phyloP scores from a whole-genome alignment of 495 filamentous ascomycete genomes.

The Margaritispora aquatica region DNA sequence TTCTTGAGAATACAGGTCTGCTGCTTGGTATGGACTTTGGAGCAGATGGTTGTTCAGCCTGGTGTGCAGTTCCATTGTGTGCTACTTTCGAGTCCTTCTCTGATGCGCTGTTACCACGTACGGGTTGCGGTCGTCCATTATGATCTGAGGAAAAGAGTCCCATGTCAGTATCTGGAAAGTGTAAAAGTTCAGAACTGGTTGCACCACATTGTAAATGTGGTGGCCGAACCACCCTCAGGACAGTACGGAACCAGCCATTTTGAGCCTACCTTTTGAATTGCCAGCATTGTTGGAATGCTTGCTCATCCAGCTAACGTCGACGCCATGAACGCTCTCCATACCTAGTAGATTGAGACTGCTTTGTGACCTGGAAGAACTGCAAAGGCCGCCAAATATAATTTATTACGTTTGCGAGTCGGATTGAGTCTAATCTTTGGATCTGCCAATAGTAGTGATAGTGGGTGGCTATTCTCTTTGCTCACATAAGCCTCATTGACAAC shows the following conservation, averaged over 20 bases:
- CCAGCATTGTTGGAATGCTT: slow-evolving; percentile 12
- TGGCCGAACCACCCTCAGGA: not conserved
- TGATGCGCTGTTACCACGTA: not conserved
- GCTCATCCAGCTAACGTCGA: slow-evolving; percentile 63
- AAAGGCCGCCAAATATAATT: too few species aligned
- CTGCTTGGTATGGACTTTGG: slow-evolving; percentile 25
- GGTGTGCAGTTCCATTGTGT: slow-evolving; percentile 16
- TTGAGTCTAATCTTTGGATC: too few species aligned
- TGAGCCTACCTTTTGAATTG: slow-evolving; percentile 21
- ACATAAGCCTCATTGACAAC: not conserved
- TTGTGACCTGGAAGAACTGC: not conserved
- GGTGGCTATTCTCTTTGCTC: not conserved
- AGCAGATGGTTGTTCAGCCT: slow-evolving; percentile 19
- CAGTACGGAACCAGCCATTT: not conserved
- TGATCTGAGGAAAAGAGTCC: slow-evolving; percentile 8
- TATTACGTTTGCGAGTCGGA: too few species aligned
- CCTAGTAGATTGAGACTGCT: not conserved
- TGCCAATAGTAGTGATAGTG: not conserved
- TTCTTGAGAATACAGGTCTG: slow-evolving; percentile 25
- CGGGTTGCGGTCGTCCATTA: slow-evolving; percentile 1
- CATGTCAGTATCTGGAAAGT: not conserved
- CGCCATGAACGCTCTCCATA: slow-evolving; percentile 60
- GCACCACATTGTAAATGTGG: not conserved
- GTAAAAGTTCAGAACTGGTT: not conserved
- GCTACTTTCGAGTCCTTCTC: slow-evolving; percentile 4